Evolutionary conservation across 1,284 basidiomycete genomes (phyloP).

Genomic region (Sanghuangporus sanghuang): DNA sequence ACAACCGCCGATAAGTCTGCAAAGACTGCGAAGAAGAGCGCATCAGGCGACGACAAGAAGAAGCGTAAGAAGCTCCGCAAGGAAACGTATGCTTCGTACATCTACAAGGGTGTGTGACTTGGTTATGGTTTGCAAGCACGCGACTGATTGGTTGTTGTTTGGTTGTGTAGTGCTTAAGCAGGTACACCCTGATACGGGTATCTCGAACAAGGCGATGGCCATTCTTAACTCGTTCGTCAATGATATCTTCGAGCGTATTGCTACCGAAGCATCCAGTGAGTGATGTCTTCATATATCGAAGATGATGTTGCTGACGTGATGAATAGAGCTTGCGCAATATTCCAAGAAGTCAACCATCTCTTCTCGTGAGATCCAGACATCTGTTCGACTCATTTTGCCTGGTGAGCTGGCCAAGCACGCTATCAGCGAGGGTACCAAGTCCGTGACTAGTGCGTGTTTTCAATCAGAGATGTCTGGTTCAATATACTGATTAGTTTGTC

Average conservation of each 20-base stretch:
- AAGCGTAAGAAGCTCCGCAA: slow-evolving; percentile 56
- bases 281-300: slow-evolving; percentile 19
- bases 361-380: slow-evolving; percentile 72
- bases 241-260: slow-evolving; percentile 71
- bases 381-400: slow-evolving; percentile 65
- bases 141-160: not conserved
- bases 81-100: slow-evolving; percentile 67
- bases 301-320: slow-evolving; percentile 10
- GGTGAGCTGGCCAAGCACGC: slow-evolving; percentile 79
- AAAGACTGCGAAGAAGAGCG: slow-evolving; percentile 43
- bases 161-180: slow-evolving; percentile 51
- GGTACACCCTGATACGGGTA: slow-evolving; percentile 75
- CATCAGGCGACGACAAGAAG: slow-evolving; percentile 49
- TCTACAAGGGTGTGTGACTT: slow-evolving; percentile 52
- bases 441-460: slow-evolving; percentile 16
- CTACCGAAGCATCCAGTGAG: slow-evolving; percentile 62
- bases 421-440: slow-evolving; percentile 78
- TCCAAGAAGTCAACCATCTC: slow-evolving; percentile 75
- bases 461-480: slow-evolving; percentile 4
- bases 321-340: slow-evolving; percentile 59
- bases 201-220: slow-evolving; percentile 74
- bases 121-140: not conserved
- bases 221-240: slow-evolving; percentile 71
- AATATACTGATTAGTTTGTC: slow-evolving; percentile 4
- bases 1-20: slow-evolving; percentile 36